Conservation (phyloP, 176 grass and related monocot genomes). For the Aegilops bicornis region DNA sequence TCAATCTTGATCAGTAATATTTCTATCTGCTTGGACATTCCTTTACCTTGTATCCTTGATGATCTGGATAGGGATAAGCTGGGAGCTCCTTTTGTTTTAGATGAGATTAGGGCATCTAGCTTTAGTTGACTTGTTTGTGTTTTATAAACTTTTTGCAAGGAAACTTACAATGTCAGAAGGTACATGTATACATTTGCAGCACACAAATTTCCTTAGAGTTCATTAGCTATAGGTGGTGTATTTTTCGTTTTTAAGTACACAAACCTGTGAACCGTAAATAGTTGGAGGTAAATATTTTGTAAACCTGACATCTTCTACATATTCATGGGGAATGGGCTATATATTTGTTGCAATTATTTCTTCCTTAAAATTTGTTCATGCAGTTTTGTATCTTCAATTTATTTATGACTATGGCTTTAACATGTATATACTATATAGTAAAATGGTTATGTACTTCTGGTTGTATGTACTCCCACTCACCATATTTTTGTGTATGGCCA, state of each 20-base stretch:
- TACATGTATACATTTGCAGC: neutral
- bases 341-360: neutral
- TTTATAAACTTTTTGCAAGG: neutral
- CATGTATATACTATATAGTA: neutral
- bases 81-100: neutral
- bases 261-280: neutral
- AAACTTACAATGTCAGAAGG: neutral
- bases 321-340: neutral
- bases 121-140: neutral
- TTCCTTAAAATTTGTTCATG: neutral
- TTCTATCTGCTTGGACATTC: neutral
- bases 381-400: conserved; percentile 3
- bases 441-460: no score
- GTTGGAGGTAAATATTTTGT: neutral
- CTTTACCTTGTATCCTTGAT: neutral
- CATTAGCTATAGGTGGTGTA: neutral
- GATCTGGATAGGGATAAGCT: neutral
- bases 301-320: neutral
- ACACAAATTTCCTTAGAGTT: neutral
- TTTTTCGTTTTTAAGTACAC: neutral
- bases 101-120: neutral
- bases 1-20: neutral
- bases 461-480: no score
- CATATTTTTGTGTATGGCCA: conserved; percentile 37
- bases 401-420: conserved; percentile 1